Evolutionary conservation across 768 basidiomycete species (phyloP).

Genomic region (Leccinum rimulosum): DNA sequence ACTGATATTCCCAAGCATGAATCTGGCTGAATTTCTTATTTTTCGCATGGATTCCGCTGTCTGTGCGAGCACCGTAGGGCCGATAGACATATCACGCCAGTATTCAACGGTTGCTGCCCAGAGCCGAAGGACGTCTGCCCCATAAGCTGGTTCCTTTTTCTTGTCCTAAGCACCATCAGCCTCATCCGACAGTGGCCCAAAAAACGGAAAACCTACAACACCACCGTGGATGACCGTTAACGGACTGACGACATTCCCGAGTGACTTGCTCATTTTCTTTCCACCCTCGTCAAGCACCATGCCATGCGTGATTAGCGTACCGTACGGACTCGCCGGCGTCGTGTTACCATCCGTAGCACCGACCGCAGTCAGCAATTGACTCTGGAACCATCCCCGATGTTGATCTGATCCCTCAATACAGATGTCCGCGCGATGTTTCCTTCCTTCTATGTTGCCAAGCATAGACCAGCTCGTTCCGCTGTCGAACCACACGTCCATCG

Average conservation of each 20-base stretch:
- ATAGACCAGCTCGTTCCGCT: constrained; percentile 94
- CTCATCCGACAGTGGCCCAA: neutral
- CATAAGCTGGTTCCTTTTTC: constrained; percentile 75
- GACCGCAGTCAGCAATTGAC: constrained; percentile 81
- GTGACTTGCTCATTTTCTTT: constrained; percentile 95
- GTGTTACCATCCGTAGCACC: constrained; percentile 31
- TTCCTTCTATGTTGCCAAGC: constrained; percentile 43
- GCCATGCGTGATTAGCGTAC: constrained; percentile 87
- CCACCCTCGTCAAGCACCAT: constrained; percentile 92
- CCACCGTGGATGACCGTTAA: constrained; percentile 77
- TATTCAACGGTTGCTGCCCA: constrained; percentile 94
- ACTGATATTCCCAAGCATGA: constrained; percentile 79
- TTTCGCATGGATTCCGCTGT: constrained; percentile 75
- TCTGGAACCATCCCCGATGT: constrained; percentile 99
- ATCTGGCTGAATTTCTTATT: constrained; percentile 82
- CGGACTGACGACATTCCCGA: constrained; percentile 89
- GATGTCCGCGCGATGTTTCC: constrained; percentile 66
- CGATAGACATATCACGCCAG: constrained; percentile 84
- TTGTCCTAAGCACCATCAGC: constrained; percentile 43
- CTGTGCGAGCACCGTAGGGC: constrained; percentile 72
- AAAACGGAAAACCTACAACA: constrained; percentile 44
- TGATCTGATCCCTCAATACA: constrained; percentile 97
- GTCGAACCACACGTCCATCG: constrained; percentile 99
- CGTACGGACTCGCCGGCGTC: constrained; percentile 55
- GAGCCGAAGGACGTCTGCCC: constrained; percentile 80